Evolutionary conservation across 768 basidiomycete genomes (phyloP).

Genomic region (Collybia sp.): DNA sequence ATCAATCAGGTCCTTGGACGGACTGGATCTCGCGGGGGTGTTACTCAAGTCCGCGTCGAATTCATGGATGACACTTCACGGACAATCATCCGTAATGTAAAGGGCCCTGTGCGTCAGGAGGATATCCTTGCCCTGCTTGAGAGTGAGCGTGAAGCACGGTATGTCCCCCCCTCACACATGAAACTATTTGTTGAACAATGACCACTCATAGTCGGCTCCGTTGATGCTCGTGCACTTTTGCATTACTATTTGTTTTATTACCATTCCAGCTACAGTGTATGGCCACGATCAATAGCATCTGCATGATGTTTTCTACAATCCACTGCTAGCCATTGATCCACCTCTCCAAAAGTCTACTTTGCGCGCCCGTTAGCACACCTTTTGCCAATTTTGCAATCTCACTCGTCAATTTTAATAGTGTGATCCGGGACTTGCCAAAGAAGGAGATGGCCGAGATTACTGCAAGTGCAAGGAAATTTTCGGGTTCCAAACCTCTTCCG

Average conservation of each 20-base stretch:
- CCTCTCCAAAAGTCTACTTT: no score
- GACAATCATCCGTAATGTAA: constrained; percentile 98
- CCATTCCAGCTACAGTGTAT: neutral
- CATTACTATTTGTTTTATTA: neutral
- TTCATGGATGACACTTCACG: constrained; percentile 97
- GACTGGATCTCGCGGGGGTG: constrained; percentile 98
- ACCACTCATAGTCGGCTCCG: constrained; percentile 29
- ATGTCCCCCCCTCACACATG: constrained; percentile 26
- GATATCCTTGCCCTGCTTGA: constrained; percentile 97
- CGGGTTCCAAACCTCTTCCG: neutral
- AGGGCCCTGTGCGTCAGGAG: constrained; percentile 93
- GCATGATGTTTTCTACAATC: neutral
- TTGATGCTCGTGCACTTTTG: constrained; percentile 15
- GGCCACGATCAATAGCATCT: constrained; percentile 1
- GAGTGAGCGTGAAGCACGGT: constrained; percentile 99
- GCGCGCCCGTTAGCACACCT: constrained; percentile 2
- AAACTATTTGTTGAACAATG: neutral
- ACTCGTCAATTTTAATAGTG: neutral
- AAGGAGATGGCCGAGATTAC: constrained; percentile 13
- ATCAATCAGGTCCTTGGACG: constrained; percentile 84
- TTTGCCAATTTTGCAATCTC: neutral
- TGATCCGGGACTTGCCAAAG: neutral
- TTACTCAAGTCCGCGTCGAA: constrained; percentile 98
- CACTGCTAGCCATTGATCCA: no score
- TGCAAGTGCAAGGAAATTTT: no score